Conservation (phyloP, 2,329 filamentous ascomycete genomes). For the Knufia petricola region DNA sequence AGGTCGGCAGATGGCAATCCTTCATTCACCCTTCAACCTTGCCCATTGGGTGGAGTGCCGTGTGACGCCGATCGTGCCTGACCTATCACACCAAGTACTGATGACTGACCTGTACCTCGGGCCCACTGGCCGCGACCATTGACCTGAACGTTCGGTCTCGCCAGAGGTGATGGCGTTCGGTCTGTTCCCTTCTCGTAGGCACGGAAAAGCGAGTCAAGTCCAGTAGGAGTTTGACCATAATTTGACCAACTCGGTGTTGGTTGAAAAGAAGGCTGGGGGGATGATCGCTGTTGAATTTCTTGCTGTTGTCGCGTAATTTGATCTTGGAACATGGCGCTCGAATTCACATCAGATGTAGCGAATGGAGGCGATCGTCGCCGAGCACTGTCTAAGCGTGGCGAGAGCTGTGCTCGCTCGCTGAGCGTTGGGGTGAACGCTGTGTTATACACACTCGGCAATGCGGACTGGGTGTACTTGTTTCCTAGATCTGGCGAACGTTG, state of each 20-base stretch:
- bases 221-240: constrained; percentile 6
- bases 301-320: constrained; percentile 3
- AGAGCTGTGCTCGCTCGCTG: constrained; percentile 27
- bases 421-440: constrained; percentile 36
- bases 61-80: constrained; percentile 24
- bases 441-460: constrained; percentile 37
- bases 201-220: constrained; percentile 4
- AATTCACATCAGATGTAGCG: background rate
- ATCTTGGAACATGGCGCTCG: constrained; percentile 8
- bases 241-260: constrained; percentile 3
- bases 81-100: constrained; percentile 32
- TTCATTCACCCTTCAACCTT: constrained; percentile 33
- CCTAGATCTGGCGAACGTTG: constrained; percentile 2
- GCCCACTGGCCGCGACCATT: background rate
- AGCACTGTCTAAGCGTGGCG: constrained; percentile 1
- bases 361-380: constrained; percentile 4
- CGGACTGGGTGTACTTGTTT: constrained; percentile 11
- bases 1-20: too few species aligned
- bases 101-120: constrained; percentile 9
- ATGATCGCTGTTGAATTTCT: constrained; percentile 16
- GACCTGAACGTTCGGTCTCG: background rate
- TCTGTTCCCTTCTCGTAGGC: constrained; percentile 3
- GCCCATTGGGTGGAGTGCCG: constrained; percentile 38
- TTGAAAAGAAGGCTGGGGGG: constrained; percentile 9
- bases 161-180: constrained; percentile 3